Conservation (phyloP, 352 stramenopile species). For the Thalassiosira hispida region DNA sequence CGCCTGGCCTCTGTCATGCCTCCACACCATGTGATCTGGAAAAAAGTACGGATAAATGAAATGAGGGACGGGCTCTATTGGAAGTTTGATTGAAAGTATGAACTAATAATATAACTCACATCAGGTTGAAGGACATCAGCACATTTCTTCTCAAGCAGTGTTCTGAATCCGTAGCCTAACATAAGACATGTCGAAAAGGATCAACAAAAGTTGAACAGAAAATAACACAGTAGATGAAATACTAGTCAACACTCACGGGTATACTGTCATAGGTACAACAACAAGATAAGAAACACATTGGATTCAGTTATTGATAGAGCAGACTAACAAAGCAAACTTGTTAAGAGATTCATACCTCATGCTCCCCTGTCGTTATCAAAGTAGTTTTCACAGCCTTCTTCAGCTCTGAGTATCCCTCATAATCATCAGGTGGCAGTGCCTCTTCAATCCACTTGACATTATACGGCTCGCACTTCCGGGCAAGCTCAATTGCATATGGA, state of each 20-base stretch:
- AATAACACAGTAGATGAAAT: background rate
- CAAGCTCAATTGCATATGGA: conserved; percentile 70
- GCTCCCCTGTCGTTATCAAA: conserved; percentile 72
- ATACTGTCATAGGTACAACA: conserved; percentile 1
- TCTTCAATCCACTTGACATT: conserved; percentile 80
- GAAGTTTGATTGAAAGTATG: background rate
- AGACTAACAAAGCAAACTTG: background rate
- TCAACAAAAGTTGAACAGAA: background rate
- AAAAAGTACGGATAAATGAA: background rate
- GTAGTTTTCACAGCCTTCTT: conserved; percentile 58
- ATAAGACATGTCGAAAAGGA: background rate
- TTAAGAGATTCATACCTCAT: conserved; percentile 42
- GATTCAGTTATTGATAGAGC: background rate
- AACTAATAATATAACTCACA: conserved; percentile 2
- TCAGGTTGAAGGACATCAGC: conserved; percentile 76
- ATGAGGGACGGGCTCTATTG: background rate
- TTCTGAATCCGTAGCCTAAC: conserved; percentile 64
- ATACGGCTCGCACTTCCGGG: conserved; percentile 56
- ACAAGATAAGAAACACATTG: background rate
- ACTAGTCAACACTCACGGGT: conserved; percentile 14
- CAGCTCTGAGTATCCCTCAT: conserved; percentile 67
- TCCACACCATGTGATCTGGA: conserved; percentile 69
- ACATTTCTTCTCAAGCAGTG: conserved; percentile 68
- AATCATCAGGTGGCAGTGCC: conserved; percentile 68
- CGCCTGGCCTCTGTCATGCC: conserved; percentile 72